phyloP scores from a whole-genome alignment of 345 rosid genomes.

The Dimocarpus longan region DNA sequence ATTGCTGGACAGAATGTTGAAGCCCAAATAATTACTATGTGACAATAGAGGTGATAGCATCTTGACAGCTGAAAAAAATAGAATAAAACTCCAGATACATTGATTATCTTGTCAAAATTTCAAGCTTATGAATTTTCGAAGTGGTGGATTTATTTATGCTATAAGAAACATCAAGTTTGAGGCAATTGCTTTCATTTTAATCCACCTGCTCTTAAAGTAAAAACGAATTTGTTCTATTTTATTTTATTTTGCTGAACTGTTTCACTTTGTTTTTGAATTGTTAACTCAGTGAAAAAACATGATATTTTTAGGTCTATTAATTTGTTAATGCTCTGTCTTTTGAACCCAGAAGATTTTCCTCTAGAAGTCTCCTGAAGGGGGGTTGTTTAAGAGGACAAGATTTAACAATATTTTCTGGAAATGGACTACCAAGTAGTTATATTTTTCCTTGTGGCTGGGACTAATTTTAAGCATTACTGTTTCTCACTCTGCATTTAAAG shows the following conservation, averaged over 20 bases:
- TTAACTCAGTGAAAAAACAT: neutral
- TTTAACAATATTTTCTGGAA: neutral
- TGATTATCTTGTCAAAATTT: neutral
- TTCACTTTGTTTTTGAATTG: neutral
- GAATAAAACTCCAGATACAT: neutral
- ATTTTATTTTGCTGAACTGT: neutral
- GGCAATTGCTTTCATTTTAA: neutral
- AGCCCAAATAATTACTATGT: too few relatives aligned
- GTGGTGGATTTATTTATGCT: neutral
- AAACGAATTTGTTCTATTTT: too few relatives aligned
- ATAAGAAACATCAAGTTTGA: neutral
- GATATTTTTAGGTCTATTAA: neutral
- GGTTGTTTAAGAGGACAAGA: neutral
- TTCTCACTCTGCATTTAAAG: neutral
- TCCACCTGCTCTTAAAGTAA: neutral
- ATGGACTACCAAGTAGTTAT: neutral
- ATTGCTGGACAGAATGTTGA: too few relatives aligned
- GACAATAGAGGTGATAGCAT: too few relatives aligned
- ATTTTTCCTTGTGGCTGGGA: slow-evolving; percentile 10
- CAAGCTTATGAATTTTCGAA: neutral
- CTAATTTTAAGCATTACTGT: neutral
- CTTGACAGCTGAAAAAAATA: too few relatives aligned
- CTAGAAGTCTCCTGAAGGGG: neutral
- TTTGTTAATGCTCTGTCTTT: neutral
- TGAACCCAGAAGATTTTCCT: neutral